Percentiles rank a stretch among this genome's conserved stretches.
These are phyloP conservation scores for Aspergillus nanangensis DNA, from an alignment of 495 filamentous ascomycete species.

Conservation along the genomic window DNA sequence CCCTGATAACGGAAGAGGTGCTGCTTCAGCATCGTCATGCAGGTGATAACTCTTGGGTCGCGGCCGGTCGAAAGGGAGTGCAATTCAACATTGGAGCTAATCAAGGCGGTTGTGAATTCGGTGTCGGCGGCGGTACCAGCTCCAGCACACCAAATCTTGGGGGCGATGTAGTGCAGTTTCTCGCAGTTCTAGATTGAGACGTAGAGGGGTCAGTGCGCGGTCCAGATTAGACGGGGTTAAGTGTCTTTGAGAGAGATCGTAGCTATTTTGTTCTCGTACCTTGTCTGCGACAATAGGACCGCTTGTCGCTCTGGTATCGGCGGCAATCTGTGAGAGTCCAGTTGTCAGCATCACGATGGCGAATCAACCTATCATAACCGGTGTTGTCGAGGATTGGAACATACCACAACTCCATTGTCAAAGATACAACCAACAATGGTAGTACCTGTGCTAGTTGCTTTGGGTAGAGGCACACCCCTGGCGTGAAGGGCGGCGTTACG, in stretches of 20 bases:
- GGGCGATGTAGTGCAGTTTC: slow-evolving; percentile 98
- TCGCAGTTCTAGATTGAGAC: slow-evolving; percentile 99
- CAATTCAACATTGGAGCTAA: slow-evolving; percentile 97
- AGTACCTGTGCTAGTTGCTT: slow-evolving; percentile 97
- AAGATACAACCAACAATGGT: slow-evolving; percentile 98
- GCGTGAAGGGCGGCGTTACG: slow-evolving; percentile 95
- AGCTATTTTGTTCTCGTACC: slow-evolving; percentile 32
- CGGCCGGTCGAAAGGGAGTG: slow-evolving; percentile 93
- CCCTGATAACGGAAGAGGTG: slow-evolving; percentile 98
- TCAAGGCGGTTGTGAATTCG: slow-evolving; percentile 97
- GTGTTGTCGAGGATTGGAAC: no score
- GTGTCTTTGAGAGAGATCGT: not conserved
- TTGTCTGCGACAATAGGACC: slow-evolving; percentile 99
- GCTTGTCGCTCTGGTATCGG: slow-evolving; percentile 96
- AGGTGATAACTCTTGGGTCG: slow-evolving; percentile 94
- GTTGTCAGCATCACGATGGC: slow-evolving; percentile 2
- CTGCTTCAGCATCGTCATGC: slow-evolving; percentile 99
- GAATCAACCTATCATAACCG: no score
- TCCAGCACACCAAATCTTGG: slow-evolving; percentile 99
- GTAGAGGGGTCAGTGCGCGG: no score
- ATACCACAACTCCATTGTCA: slow-evolving; percentile 90
- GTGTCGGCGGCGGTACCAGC: slow-evolving; percentile 98
- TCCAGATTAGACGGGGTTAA: no score
- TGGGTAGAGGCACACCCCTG: slow-evolving; percentile 86
- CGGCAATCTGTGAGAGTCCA: slow-evolving; percentile 64